Percentiles rank a stretch among this genome's conserved stretches.
Conservation (phyloP, 1,284 basidiomycete species). For the Sanguinoderma infundibulare region DNA sequence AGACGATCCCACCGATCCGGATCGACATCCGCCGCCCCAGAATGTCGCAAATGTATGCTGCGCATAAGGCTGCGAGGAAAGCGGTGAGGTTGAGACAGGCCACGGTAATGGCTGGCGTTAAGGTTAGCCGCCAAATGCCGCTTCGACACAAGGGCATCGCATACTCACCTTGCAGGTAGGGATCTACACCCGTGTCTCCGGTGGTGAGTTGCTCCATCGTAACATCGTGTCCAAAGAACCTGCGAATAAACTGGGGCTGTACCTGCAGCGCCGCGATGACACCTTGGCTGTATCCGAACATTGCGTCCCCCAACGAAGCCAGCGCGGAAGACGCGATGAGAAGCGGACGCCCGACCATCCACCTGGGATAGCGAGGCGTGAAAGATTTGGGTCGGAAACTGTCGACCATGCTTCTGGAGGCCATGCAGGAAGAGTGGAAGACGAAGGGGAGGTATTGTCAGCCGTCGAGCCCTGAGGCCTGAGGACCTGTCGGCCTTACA, state of each 20-base stretch:
- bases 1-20: constrained; percentile 51
- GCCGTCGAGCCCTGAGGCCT: not conserved
- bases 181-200: constrained; percentile 48
- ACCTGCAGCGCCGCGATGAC: constrained; percentile 56
- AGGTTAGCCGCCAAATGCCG: constrained; percentile 3
- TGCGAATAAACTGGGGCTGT: constrained; percentile 53
- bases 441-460: not conserved
- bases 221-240: constrained; percentile 50
- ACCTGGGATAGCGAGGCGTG: constrained; percentile 51
- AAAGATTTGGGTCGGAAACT: constrained; percentile 38
- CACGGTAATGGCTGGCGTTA: constrained; percentile 51
- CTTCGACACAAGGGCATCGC: not conserved
- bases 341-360: constrained; percentile 55
- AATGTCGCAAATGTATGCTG: constrained; percentile 53
- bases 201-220: constrained; percentile 47
- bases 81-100: constrained; percentile 56
- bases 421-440: not conserved
- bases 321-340: constrained; percentile 54
- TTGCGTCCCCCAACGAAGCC: constrained; percentile 57
- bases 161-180: constrained; percentile 49
- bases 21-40: constrained; percentile 55
- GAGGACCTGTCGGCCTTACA: no score
- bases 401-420: constrained; percentile 8
- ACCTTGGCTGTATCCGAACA: constrained; percentile 61
- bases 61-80: constrained; percentile 46